A percentile compares a stretch with the other conserved stretches of the same genome.
Evolutionary conservation across 2,329 filamentous ascomycete species (phyloP).

Genomic region (Ilyonectria mors-panacis): DNA sequence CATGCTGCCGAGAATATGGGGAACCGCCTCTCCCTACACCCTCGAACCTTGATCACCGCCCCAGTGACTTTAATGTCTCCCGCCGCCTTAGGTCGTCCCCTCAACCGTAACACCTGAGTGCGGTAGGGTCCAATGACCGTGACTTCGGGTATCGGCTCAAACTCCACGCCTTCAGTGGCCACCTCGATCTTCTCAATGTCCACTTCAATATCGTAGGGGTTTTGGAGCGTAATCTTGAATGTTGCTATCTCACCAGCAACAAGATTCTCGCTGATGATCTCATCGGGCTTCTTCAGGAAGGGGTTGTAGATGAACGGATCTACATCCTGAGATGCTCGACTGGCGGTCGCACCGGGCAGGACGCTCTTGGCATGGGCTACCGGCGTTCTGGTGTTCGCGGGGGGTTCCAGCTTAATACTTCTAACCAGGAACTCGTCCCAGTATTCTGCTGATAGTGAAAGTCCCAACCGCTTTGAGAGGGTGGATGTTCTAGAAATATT

Average conservation of each 20-base stretch:
- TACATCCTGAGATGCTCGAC: constrained; percentile 70
- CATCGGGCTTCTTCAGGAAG: constrained; percentile 79
- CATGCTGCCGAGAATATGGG: constrained; percentile 86
- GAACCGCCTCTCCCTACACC: constrained; percentile 87
- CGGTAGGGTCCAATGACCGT: constrained; percentile 85
- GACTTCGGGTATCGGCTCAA: constrained; percentile 76
- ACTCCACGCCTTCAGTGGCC: constrained; percentile 79
- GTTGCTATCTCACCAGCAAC: constrained; percentile 84
- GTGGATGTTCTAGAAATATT: constrained; percentile 89
- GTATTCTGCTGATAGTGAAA: constrained; percentile 84
- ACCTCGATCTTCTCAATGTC: constrained; percentile 87
- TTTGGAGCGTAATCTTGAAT: constrained; percentile 90
- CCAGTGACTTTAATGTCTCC: constrained; percentile 83
- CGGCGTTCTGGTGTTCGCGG: constrained; percentile 72
- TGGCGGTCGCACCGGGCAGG: constrained; percentile 65
- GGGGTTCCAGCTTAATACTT: constrained; percentile 78
- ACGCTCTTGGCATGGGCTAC: constrained; percentile 74
- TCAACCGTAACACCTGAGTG: constrained; percentile 82
- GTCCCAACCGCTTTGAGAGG: constrained; percentile 82
- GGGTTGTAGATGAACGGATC: constrained; percentile 98
- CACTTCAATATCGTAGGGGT: constrained; percentile 93
- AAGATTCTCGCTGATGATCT: constrained; percentile 76
- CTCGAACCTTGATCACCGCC: constrained; percentile 83
- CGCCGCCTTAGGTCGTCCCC: constrained; percentile 75
- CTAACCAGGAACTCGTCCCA: constrained; percentile 98